Base-by-base conservation (phyloP, 352 stramenopile species). In the Globisporangium canariense region DNA sequence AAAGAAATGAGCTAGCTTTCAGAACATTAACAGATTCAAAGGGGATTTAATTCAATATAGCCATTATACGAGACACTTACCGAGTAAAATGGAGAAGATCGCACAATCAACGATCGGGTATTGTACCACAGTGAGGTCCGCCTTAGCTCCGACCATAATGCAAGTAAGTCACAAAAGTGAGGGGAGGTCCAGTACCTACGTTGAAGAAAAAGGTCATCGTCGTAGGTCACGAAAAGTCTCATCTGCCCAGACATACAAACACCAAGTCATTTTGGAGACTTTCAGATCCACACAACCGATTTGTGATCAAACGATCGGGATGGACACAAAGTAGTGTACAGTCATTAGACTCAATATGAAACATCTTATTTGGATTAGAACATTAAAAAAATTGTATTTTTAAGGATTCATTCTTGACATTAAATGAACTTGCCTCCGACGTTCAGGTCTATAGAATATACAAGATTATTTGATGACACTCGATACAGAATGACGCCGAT, bases 81-180 rank as follows among this genome's bases (percentile, higher is more conserved):
- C 5, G 40, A n/a, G n/a, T 46, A 49, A 47, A 49, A 18, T 49
- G 43, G 43, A 49, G 41, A 47, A 47, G 43, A 49, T 49, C 43
- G 43, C 43, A 49, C 43, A 49, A 49, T 22, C 43, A 4, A 49
- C 40, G 40, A 46, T 46, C 40, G 13, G 14, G 0, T n/a, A 7
- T 4, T 4, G 43, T 49, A 4, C 43, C 43, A 49, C 43, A 49
- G 43, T 49, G 16, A 22, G 16, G 43, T 49, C 43, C 43, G 5
- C 43, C 43, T 49, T 49, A 7, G 18, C 41, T 20, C 18, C 18
- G 43, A n/a, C 4, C 16, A 22, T 49, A 49, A 4, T 49, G 4
- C 20, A 22, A 49, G 4, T 16, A 49, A 49, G 43, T 49, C 4
- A 11, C 14, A 49, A 20, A 49, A 11, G 43, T 22, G 43, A 49